Conservation (phyloP, 768 basidiomycete species). For the Suillus clintonianus region DNA sequence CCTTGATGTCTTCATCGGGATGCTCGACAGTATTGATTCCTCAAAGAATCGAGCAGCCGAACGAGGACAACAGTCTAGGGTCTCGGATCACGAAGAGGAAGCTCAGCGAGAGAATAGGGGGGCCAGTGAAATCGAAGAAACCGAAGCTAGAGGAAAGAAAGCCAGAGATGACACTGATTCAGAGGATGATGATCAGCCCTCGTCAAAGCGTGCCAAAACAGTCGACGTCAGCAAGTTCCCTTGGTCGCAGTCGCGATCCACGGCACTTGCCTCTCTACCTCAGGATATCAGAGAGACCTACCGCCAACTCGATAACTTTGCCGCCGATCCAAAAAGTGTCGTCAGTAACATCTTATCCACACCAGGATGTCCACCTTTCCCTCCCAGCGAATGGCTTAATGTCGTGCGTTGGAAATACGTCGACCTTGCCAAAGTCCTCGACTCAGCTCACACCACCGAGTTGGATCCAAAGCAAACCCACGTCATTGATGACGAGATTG, state of each 20-base stretch:
- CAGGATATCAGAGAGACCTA: not conserved
- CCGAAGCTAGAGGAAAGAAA: not conserved
- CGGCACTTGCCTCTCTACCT: not conserved
- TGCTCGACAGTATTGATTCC: not conserved
- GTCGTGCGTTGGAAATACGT: slow-evolving; percentile 3
- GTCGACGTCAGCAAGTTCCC: not conserved
- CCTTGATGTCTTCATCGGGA: not conserved
- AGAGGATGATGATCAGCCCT: not conserved
- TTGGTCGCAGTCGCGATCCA: fast-evolving
- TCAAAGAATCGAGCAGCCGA: not conserved
- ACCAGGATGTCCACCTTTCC: slow-evolving; percentile 4
- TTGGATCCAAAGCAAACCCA: slow-evolving; percentile 9
- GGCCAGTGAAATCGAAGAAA: not conserved
- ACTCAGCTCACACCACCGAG: not conserved
- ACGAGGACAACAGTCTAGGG: too few species aligned
- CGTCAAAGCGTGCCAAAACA: not conserved
- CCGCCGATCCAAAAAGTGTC: slow-evolving; percentile 2
- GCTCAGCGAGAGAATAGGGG: not conserved
- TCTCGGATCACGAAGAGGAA: not conserved
- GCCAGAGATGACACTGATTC: not conserved
- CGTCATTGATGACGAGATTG: slow-evolving; percentile 7
- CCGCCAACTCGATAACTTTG: slow-evolving; percentile 3
- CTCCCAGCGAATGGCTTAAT: slow-evolving; percentile 11
- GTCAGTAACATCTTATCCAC: not conserved
- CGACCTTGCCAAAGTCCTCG: slow-evolving; percentile 14